Evolutionary conservation across 2,329 filamentous ascomycete genomes (phyloP).

Genomic region (Herpotrichia juniperi): DNA sequence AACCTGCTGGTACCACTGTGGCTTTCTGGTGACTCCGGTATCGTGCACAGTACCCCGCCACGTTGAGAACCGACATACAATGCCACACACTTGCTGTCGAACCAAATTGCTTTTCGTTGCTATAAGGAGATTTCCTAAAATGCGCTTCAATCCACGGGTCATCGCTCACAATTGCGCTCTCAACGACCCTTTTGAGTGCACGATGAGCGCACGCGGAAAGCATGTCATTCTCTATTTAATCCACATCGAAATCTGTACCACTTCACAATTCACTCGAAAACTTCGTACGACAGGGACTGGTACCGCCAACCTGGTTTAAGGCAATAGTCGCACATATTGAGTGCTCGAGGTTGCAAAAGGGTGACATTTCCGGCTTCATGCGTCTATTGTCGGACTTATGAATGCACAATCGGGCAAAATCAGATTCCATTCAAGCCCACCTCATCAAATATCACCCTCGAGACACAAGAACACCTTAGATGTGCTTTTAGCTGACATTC

Average conservation of each 20-base stretch:
- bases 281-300: slow-evolving; percentile 10
- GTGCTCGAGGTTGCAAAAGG: slow-evolving; percentile 7
- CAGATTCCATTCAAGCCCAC: background rate
- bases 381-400: background rate
- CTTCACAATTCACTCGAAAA: background rate
- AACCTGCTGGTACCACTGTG: slow-evolving; percentile 6
- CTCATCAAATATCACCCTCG: too few relatives aligned
- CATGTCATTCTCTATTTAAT: background rate
- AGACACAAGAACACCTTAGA: too few relatives aligned
- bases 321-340: slow-evolving; percentile 17
- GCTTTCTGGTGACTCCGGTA: slow-evolving; percentile 3
- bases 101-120: too few relatives aligned
- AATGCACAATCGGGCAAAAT: background rate
- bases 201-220: too few relatives aligned
- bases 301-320: slow-evolving; percentile 19
- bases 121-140: too few relatives aligned
- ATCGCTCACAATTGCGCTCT: too few relatives aligned
- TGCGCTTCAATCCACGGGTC: too few relatives aligned
- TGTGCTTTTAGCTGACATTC: background rate
- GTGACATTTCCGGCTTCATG: background rate
- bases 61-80: too few relatives aligned
- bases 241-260: background rate
- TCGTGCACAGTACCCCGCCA: too few relatives aligned
- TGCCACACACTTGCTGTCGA: too few relatives aligned
- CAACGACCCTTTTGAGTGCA: too few relatives aligned